These are phyloP conservation scores for Psilocybe cyanescens DNA, from an alignment of 768 basidiomycete species.

Conservation along the genomic window DNA sequence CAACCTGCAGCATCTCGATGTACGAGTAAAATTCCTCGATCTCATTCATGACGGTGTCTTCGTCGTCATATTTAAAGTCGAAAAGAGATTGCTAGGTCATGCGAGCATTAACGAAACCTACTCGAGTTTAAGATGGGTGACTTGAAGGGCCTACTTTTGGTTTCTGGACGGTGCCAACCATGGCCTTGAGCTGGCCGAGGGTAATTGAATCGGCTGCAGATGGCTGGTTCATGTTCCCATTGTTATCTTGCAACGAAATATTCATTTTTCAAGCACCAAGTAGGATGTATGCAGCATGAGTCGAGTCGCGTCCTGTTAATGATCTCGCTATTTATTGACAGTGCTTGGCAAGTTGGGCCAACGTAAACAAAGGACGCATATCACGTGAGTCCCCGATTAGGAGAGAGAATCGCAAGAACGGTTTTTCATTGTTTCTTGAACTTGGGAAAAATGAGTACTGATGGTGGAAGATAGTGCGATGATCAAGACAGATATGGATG, in stretches of 20 bases:
- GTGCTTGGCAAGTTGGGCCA: not conserved
- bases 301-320: not conserved
- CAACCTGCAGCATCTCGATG: conserved; percentile 90
- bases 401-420: too few species aligned
- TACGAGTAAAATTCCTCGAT: conserved; percentile 99
- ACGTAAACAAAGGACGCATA: too few species aligned
- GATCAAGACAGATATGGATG: too few species aligned
- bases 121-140: not conserved
- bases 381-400: too few species aligned
- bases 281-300: not conserved
- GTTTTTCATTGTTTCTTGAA: too few species aligned
- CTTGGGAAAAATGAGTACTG: too few species aligned
- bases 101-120: not conserved
- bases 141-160: conserved; percentile 60
- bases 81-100: conserved; percentile 75
- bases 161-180: conserved; percentile 71
- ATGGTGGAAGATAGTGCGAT: too few species aligned
- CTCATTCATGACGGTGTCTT: conserved; percentile 94
- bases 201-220: conserved; percentile 63
- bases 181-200: conserved; percentile 77
- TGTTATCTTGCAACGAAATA: conserved; percentile 21
- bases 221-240: conserved; percentile 18
- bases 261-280: conserved; percentile 14
- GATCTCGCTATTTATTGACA: not conserved
- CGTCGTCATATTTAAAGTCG: conserved; percentile 95